Evolutionary conservation across 2,329 filamentous ascomycete genomes (phyloP).

Genomic region (Calonectria multiphialidica): DNA sequence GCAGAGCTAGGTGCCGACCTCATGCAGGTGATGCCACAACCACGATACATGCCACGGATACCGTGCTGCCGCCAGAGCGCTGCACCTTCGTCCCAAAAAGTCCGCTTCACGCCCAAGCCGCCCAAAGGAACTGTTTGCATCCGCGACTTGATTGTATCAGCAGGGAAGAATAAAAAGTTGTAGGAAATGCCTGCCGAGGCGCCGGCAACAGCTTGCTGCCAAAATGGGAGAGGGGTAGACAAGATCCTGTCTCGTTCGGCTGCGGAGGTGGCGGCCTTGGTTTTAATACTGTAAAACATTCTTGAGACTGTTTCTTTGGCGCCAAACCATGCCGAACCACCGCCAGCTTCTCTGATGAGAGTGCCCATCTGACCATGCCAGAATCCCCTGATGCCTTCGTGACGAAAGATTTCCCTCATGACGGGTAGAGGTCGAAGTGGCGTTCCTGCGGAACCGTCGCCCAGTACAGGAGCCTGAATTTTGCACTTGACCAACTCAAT

Average conservation of each 20-base stretch:
- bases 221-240: constrained; percentile 75
- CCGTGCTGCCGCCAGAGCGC: constrained; percentile 87
- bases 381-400: constrained; percentile 87
- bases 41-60: constrained; percentile 87
- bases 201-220: constrained; percentile 89
- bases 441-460: constrained; percentile 55
- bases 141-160: constrained; percentile 95
- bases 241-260: constrained; percentile 55
- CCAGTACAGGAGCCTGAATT: constrained; percentile 81
- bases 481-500: constrained; percentile 99
- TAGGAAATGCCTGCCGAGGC: constrained; percentile 92
- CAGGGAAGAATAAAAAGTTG: constrained; percentile 97
- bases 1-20: constrained; percentile 95
- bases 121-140: constrained; percentile 90
- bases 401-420: constrained; percentile 82
- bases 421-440: constrained; percentile 76
- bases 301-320: constrained; percentile 84
- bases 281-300: constrained; percentile 73
- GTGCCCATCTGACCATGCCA: constrained; percentile 97
- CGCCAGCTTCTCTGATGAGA: constrained; percentile 92
- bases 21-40: constrained; percentile 92
- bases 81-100: constrained; percentile 79
- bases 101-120: constrained; percentile 65
- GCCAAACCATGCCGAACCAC: constrained; percentile 95
- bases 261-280: constrained; percentile 53